Percentiles rank a stretch among this genome's conserved stretches.
These are phyloP conservation scores for Solanum paucissectum DNA, from an alignment of 257 asterid species.

Conservation along the genomic window DNA sequence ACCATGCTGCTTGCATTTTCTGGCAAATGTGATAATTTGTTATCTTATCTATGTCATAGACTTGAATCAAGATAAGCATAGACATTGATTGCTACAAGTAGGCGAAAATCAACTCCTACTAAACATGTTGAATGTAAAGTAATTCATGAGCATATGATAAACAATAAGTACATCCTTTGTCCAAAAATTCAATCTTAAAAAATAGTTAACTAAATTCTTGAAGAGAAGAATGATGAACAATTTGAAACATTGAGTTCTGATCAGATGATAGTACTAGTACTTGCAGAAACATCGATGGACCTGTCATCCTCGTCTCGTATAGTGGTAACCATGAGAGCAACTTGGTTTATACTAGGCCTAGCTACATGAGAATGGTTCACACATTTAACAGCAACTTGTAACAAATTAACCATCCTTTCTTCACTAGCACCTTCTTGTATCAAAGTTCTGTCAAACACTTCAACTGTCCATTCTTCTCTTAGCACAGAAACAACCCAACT, in stretches of 20 bases:
- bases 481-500: slow-evolving; percentile 67
- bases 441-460: slow-evolving; percentile 57
- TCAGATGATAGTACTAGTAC: background rate
- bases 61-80: background rate
- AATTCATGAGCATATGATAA: background rate
- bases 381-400: slow-evolving; percentile 55
- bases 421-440: slow-evolving; percentile 53
- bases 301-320: slow-evolving; percentile 59
- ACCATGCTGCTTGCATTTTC: background rate
- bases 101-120: background rate
- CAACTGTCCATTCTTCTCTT: slow-evolving; percentile 74
- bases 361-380: slow-evolving; percentile 23
- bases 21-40: background rate
- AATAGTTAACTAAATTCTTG: background rate
- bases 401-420: slow-evolving; percentile 55
- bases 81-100: background rate
- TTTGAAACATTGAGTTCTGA: background rate
- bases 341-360: slow-evolving; percentile 46
- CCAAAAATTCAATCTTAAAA: background rate
- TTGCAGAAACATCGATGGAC: slow-evolving; percentile 44
- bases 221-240: background rate
- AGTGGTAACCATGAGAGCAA: slow-evolving; percentile 29
- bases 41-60: background rate
- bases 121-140: background rate
- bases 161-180: background rate